phyloP scores from a whole-genome alignment of 164 flowering plant genomes.

The Platanus orientalis region DNA sequence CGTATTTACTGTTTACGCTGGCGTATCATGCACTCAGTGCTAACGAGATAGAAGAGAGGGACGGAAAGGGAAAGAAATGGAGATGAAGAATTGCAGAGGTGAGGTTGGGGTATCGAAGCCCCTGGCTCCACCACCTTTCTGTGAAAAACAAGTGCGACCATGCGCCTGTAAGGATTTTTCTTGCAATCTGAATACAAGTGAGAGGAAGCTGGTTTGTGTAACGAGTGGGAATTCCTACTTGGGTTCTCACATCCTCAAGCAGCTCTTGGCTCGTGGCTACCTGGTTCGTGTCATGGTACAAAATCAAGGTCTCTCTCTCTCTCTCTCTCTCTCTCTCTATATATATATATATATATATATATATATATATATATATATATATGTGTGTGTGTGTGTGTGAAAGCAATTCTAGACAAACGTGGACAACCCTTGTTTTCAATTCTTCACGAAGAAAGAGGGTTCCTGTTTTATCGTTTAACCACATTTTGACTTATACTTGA shows the following conservation, averaged over 20 bases:
- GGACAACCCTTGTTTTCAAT: no score
- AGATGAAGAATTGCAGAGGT: not conserved
- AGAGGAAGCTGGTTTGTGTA: constrained; percentile 35
- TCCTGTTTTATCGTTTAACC: no score
- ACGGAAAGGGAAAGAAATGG: no score
- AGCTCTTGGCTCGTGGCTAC: constrained; percentile 31
- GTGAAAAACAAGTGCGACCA: not conserved
- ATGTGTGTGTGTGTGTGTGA: no score
- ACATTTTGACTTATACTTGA: no score
- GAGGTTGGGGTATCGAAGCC: not conserved
- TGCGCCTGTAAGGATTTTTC: not conserved
- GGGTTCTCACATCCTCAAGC: constrained; percentile 26
- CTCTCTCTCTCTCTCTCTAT: not conserved
- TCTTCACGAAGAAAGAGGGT: no score
- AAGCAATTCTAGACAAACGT: no score
- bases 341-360: no score
- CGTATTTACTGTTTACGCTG: no score
- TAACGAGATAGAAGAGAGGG: no score
- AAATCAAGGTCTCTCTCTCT: constrained; percentile 15
- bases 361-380: no score
- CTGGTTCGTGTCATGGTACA: constrained; percentile 32
- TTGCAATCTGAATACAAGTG: constrained; percentile 16
- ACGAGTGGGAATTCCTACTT: constrained; percentile 36
- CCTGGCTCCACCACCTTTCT: not conserved
- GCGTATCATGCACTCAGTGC: no score